phyloP scores from a whole-genome alignment of 129 eudicot genomes.

The Centrapalus pauciflorus region DNA sequence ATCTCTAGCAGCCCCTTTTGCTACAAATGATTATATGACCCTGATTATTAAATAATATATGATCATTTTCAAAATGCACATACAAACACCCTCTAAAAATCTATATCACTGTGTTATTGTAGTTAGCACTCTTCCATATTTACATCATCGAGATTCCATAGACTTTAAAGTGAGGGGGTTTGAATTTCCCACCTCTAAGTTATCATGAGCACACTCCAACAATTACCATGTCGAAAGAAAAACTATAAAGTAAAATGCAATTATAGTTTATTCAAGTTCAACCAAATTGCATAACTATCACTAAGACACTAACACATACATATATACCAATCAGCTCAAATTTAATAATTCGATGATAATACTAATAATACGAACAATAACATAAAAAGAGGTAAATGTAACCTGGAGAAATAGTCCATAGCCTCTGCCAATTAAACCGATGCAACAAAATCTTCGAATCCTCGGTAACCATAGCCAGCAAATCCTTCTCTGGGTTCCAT shows the following conservation, averaged over 20 bases:
- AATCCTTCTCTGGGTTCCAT: conserved; percentile 99
- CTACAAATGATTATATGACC: too few relatives aligned
- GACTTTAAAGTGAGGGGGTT: neutral
- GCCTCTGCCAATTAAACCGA: conserved; percentile 98
- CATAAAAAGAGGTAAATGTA: neutral
- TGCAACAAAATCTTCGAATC: conserved; percentile 89
- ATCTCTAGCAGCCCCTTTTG: too few relatives aligned
- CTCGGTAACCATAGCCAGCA: conserved; percentile 90
- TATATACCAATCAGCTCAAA: neutral
- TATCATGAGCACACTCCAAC: neutral
- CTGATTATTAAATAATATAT: too few relatives aligned
- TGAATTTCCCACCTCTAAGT: neutral
- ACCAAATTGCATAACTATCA: neutral
- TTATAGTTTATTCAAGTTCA: neutral
- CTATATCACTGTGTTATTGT: too few relatives aligned
- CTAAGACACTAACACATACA: neutral
- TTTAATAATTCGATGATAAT: neutral
- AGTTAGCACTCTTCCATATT: neutral
- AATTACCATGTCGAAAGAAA: neutral
- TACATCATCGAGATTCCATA: neutral
- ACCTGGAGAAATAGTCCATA: conserved; percentile 91
- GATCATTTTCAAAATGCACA: too few relatives aligned
- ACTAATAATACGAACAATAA: neutral
- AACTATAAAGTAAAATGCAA: neutral
- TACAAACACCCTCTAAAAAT: too few relatives aligned